phyloP scores from a whole-genome alignment of 306 rosid genomes.

The Cucurbita argyrosperma region DNA sequence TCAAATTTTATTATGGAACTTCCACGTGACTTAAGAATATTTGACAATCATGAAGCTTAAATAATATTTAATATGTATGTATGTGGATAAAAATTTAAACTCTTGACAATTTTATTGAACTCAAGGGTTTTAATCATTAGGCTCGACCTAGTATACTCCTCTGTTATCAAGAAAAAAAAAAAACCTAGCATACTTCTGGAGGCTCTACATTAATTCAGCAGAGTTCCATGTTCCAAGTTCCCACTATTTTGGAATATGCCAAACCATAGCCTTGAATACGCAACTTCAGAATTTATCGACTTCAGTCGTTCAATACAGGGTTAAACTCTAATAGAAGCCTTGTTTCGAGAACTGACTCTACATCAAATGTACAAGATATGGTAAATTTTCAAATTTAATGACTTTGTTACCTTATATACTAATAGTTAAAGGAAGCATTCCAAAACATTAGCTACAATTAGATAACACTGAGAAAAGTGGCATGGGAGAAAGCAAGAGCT shows the following conservation, averaged over 20 bases:
- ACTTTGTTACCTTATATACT: too few relatives aligned
- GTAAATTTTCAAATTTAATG: too few relatives aligned
- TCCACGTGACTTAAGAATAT: not conserved
- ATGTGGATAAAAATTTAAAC: not conserved
- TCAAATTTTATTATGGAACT: not conserved
- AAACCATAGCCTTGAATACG: not conserved
- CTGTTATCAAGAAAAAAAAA: too few relatives aligned
- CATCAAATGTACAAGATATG: not conserved
- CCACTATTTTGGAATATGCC: not conserved
- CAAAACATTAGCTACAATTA: conserved; percentile 4
- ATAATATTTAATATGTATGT: not conserved
- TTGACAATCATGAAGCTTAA: not conserved
- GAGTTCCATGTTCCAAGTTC: not conserved
- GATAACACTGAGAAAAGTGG: conserved; percentile 7
- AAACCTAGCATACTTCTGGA: not conserved
- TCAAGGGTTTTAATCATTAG: not conserved
- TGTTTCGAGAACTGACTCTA: not conserved
- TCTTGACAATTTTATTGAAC: not conserved
- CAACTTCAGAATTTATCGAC: not conserved
- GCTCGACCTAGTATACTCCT: not conserved
- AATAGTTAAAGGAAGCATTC: not conserved
- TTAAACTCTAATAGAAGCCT: not conserved
- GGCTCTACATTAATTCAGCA: not conserved
- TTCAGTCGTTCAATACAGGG: not conserved
- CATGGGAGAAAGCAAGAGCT: conserved; percentile 1